These are phyloP conservation scores for Ustilago trichophora DNA, from an alignment of 1,284 basidiomycete species.

Conservation along the genomic window DNA sequence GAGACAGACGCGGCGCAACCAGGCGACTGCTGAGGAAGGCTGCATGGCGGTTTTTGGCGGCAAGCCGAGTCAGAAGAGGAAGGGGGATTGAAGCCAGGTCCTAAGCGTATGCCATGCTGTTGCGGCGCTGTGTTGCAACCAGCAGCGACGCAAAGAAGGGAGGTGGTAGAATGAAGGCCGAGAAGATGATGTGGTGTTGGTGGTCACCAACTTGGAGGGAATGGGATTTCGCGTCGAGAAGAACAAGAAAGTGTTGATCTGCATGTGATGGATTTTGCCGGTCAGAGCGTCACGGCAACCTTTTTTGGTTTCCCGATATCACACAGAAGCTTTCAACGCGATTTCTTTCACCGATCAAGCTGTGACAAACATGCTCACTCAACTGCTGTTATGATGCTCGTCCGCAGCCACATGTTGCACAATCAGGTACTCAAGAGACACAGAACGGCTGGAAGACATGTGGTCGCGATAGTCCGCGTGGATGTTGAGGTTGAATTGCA, in stretches of 20 bases:
- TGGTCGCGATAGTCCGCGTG: too few species aligned
- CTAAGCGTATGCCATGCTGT: slow-evolving; percentile 9
- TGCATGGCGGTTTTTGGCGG: slow-evolving; percentile 19
- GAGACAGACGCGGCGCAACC: slow-evolving; percentile 32
- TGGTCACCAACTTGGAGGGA: background rate
- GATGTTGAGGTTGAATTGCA: too few species aligned
- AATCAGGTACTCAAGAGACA: too few species aligned
- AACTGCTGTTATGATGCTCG: too few species aligned
- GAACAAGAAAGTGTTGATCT: slow-evolving; percentile 15
- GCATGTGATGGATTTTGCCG: slow-evolving; percentile 4
- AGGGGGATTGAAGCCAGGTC: background rate
- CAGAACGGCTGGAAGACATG: too few species aligned
- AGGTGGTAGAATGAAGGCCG: background rate
- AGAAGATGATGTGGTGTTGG: background rate
- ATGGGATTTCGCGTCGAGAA: slow-evolving; percentile 12
- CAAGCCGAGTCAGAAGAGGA: too few species aligned
- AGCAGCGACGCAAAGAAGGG: background rate
- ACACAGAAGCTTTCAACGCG: too few species aligned
- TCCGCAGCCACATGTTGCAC: too few species aligned
- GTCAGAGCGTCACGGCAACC: slow-evolving; percentile 21
- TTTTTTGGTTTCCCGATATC: background rate
- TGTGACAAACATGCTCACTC: background rate
- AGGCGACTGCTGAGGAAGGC: slow-evolving; percentile 11
- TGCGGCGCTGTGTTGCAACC: background rate
- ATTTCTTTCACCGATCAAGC: too few species aligned